phyloP scores from a whole-genome alignment of 495 filamentous ascomycete genomes.

The Penicillium cinerascens region DNA sequence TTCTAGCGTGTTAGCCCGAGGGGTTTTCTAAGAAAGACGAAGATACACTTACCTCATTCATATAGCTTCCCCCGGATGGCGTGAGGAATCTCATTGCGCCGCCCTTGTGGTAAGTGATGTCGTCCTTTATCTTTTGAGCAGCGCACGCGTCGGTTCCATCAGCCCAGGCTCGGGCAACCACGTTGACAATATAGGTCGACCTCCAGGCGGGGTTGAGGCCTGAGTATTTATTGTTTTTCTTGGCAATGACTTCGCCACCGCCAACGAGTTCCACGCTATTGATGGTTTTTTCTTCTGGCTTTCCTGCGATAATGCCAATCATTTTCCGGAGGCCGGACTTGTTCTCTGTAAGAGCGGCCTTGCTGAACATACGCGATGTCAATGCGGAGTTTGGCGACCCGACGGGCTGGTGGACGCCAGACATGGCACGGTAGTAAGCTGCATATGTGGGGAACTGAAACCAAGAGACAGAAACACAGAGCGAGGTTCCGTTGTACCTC shows the following conservation, averaged over 20 bases:
- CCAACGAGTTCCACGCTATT: constrained; percentile 33
- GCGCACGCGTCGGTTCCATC: constrained; percentile 24
- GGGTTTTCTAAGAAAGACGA: too few species aligned
- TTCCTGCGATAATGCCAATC: constrained; percentile 28
- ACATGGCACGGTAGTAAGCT: constrained; percentile 32
- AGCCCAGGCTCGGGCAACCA: constrained; percentile 38
- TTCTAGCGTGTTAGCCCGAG: constrained; percentile 6
- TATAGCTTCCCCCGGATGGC: constrained; percentile 34
- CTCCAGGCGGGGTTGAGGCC: constrained; percentile 46
- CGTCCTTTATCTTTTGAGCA: constrained; percentile 37
- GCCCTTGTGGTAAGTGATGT: constrained; percentile 51
- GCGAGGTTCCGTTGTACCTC: constrained; percentile 23
- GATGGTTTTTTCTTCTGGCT: constrained; percentile 21
- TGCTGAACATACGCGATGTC: constrained; percentile 38
- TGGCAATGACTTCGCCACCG: constrained; percentile 32
- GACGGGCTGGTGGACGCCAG: constrained; percentile 23
- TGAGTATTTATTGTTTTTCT: constrained; percentile 22
- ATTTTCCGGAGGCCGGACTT: constrained; percentile 18
- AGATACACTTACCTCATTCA: constrained; percentile 33
- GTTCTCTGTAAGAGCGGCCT: constrained; percentile 24
- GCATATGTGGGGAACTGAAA: constrained; percentile 31
- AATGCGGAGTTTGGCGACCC: constrained; percentile 19
- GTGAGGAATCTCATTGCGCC: constrained; percentile 33
- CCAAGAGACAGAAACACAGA: constrained; percentile 27
- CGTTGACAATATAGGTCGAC: constrained; percentile 34